phyloP scores from a whole-genome alignment of 176 grass and related monocot genomes.

The Avena eriantha region DNA sequence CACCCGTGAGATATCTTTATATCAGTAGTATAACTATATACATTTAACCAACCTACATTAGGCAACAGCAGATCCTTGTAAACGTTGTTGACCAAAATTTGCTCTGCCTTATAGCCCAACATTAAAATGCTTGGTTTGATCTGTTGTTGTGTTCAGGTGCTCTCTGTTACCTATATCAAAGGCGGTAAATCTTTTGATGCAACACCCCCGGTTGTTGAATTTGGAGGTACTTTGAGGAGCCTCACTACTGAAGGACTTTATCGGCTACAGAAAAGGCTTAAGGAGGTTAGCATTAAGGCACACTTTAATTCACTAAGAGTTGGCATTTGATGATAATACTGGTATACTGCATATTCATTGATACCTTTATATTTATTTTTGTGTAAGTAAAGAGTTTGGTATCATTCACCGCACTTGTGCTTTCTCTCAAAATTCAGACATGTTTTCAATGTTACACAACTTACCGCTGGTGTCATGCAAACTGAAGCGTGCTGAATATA shows the following conservation, averaged over 20 bases:
- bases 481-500: not conserved
- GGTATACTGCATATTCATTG: not conserved
- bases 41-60: not conserved
- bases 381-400: not conserved
- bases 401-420: not conserved
- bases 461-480: not conserved
- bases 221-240: constrained; percentile 93
- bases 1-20: not conserved
- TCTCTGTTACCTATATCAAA: constrained; percentile 83
- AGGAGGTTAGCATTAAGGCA: constrained; percentile 56
- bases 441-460: not conserved
- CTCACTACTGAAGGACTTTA: constrained; percentile 82
- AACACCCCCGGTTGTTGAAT: constrained; percentile 68
- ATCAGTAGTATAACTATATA: not conserved
- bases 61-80: not conserved
- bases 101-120: not conserved
- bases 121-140: constrained; percentile 10
- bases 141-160: constrained; percentile 57
- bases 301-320: constrained; percentile 2
- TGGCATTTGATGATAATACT: not conserved
- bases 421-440: too few species aligned
- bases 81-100: constrained; percentile 6
- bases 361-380: not conserved
- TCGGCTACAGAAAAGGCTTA: constrained; percentile 65
- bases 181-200: constrained; percentile 58